These are phyloP conservation scores for Barnettozyma vustinii DNA, from an alignment of 805 yeast species.

Conservation along the genomic window DNA sequence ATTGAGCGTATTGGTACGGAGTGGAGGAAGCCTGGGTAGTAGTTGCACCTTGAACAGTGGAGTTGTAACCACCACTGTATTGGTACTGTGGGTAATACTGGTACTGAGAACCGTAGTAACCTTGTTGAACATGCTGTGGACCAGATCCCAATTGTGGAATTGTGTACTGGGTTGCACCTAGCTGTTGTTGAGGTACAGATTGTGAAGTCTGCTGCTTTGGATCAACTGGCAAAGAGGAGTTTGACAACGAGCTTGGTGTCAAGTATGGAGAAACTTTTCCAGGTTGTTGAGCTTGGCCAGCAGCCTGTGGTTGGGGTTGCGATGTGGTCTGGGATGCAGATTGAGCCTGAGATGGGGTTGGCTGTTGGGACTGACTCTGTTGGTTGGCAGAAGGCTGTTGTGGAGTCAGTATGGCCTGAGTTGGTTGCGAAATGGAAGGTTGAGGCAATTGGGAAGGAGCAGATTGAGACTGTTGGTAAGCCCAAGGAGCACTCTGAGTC, in stretches of 20 bases:
- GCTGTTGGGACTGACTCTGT: neutral
- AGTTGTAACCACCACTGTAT: conserved; percentile 4
- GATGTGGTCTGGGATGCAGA: conserved; percentile 2
- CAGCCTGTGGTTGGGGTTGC: conserved; percentile 9
- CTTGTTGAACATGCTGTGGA: conserved; percentile 7
- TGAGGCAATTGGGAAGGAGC: conserved; percentile 10
- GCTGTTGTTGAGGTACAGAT: conserved; percentile 7
- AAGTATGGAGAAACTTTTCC: conserved; percentile 20
- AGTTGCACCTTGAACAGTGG: conserved; percentile 1
- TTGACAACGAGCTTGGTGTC: conserved; percentile 21
- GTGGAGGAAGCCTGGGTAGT: conserved; percentile 7
- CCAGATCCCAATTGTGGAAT: conserved; percentile 2
- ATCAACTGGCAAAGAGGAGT: conserved; percentile 12
- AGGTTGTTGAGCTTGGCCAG: conserved; percentile 8
- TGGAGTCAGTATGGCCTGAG: neutral
- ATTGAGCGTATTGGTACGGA: conserved; percentile 21
- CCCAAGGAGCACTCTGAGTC: conserved; percentile 1
- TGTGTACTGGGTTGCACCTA: conserved; percentile 1
- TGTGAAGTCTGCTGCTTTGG: conserved; percentile 8
- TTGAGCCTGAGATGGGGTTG: neutral
- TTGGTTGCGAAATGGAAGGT: conserved; percentile 10
- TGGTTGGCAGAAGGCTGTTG: conserved; percentile 3
- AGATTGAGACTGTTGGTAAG: conserved; percentile 4
- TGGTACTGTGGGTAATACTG: conserved; percentile 13
- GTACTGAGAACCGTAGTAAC: conserved; percentile 8